Conservation (phyloP, 169 alveolate genomes). For the Miamiensis avidus region DNA sequence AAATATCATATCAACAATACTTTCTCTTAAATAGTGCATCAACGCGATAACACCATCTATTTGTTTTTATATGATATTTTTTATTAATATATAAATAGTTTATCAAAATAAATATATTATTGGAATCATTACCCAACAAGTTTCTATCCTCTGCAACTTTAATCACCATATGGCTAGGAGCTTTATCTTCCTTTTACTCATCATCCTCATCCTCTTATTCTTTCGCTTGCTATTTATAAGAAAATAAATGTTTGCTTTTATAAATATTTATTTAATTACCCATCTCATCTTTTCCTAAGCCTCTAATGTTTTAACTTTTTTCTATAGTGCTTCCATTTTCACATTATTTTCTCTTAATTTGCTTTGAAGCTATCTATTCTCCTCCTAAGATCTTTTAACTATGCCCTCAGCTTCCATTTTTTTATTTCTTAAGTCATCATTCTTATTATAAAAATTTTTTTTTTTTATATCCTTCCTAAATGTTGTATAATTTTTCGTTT, state of each 20-base stretch:
- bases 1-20: slow-evolving; percentile 2
- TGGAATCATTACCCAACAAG: no score
- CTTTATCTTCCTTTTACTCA: neutral
- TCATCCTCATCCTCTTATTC: neutral
- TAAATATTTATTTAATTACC: neutral
- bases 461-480: no score
- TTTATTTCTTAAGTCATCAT: neutral
- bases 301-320: neutral
- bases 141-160: neutral
- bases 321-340: neutral
- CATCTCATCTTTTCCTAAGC: neutral
- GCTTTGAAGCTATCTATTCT: neutral
- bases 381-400: neutral
- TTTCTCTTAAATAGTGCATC: slow-evolving; percentile 3
- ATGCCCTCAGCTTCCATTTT: neutral
- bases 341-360: neutral
- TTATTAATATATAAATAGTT: no score
- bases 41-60: neutral
- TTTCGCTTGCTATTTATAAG: neutral
- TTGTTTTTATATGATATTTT: no score
- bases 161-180: neutral
- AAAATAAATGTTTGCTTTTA: neutral
- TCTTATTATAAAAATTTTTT: no score
- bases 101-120: no score
- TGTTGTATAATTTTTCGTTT: no score